Base-by-base conservation (phyloP, 208 protist genomes). In the Wallacemonas sp. region DNA sequence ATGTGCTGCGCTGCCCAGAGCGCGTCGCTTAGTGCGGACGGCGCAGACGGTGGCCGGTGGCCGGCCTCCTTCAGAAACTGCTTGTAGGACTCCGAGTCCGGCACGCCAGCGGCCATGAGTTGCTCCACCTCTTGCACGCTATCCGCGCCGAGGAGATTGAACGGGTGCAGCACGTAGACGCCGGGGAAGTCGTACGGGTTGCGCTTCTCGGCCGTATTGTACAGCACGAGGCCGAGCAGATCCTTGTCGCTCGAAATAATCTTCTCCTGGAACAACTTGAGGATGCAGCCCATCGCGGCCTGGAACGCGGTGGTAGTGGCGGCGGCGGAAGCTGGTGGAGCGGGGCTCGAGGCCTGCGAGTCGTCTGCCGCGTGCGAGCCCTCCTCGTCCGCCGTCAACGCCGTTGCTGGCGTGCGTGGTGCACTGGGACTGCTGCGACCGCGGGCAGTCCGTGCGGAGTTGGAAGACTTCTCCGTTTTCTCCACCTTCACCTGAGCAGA, bases 1-100 rank as follows among this genome's bases (percentile, higher is more conserved):
- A 94, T 82, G 61, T 90, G 73, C 68, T 89, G 83, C 25, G 82
- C 74, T 8, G 75, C 79, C 77, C 82, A 89, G 14, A 97, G 68
- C 10, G 75, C 88, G 10, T 94, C 76, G 54, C 79, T 82, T 28
- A 96, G 62, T 20, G 32, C 38, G 68, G 55, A 61, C 5, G 54
- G 41, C 14, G 41, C 23, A 12, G 26, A 8, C n/a, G 38, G n/a
- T 20, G 36, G 38, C 25, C 39, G 48, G 38, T 57, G 48, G 16
- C 62, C 65, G 20, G 64, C 39, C 23, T 38, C 33, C 31, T 41
- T 26, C 18, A 52, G 36, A 20, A 92, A 79, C 28, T 72, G 63
- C 49, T 86, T 68, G 48, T 79, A 75, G 18, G 3, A 65, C 11
- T 25, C 50, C 10, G 82, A 80, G 25, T 54, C 54, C 10, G 71